Evolutionary conservation across 2,329 filamentous ascomycete genomes (phyloP).

Genomic region (Cladobotryum protrusum): DNA sequence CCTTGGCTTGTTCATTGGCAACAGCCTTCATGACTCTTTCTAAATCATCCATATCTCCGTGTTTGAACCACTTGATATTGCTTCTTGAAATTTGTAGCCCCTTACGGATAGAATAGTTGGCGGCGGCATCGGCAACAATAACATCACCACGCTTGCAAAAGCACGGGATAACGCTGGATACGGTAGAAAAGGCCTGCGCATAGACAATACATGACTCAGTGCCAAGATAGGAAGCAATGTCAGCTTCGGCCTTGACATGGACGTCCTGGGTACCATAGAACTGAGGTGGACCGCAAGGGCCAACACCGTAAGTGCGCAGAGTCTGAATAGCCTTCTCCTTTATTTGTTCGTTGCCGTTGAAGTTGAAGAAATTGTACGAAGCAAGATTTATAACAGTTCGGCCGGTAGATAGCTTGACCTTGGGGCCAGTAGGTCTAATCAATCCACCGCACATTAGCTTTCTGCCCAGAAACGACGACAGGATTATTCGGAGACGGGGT

Average conservation of each 20-base stretch:
- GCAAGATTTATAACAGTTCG: slow-evolving; percentile 89
- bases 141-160: slow-evolving; percentile 97
- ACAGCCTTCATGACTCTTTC: slow-evolving; percentile 80
- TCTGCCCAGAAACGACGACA: neutral
- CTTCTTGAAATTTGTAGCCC: slow-evolving; percentile 90
- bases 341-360: slow-evolving; percentile 84
- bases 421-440: slow-evolving; percentile 75
- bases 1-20: slow-evolving; percentile 75
- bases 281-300: slow-evolving; percentile 90
- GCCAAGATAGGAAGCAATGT: slow-evolving; percentile 88
- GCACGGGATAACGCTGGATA: slow-evolving; percentile 92
- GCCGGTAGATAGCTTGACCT: slow-evolving; percentile 80
- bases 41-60: slow-evolving; percentile 92
- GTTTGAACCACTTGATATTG: slow-evolving; percentile 88
- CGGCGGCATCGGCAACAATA: slow-evolving; percentile 88
- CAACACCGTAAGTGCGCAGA: slow-evolving; percentile 90
- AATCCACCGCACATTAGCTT: neutral
- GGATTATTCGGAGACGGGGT: neutral
- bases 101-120: slow-evolving; percentile 91
- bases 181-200: slow-evolving; percentile 91
- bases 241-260: slow-evolving; percentile 91
- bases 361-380: slow-evolving; percentile 97
- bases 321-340: slow-evolving; percentile 95
- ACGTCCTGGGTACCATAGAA: slow-evolving; percentile 99
- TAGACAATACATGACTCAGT: slow-evolving; percentile 90